Evolutionary conservation across 257 asterid species (phyloP), one percentile per base, ranked within the genome.

Genomic region (Haberlea rhodopensis): DNA sequence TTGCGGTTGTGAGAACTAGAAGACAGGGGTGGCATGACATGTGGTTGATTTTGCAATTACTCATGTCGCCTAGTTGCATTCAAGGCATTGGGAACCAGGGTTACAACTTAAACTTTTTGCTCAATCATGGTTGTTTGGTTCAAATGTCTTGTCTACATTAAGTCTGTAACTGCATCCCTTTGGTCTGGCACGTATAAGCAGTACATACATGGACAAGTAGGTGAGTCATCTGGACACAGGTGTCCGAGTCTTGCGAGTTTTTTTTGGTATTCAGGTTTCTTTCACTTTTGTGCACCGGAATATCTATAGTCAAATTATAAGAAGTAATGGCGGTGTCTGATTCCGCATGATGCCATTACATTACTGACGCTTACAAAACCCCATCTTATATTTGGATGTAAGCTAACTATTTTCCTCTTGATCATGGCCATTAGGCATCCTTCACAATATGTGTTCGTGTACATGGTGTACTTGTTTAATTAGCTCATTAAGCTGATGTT

Each of bases 21-120:
- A n/a, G 69, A 66, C 45, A 48, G 43, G 62, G 62, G 25, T n/a
- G 37, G 45, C 7, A 7, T 48, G 5, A 16, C 1, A 1, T 18
- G 10, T 56, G 24, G 11, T 34, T 70, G 7, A 65, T 66, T 73
- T 67, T 46, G 46, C n/a, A 49, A 31, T n/a, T 57, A 52, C 58
- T 8, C 27, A 26, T 54, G 31, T 27, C 32, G 21, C 31, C 31
- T 45, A 57, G 32, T 24, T 22, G 20, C 62, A 22, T 34, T 13
- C 34, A 62, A 45, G 34, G 73, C 70, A 25, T n/a, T 70, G 19
- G 3, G 71, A 32, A 58, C 37, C 62, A 48, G 76, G 79, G 53
- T 57, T 62, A 28, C 61, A 73, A 45, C 0, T 55, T 60, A 61
- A 59, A 18, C 22, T 24, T 32, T 19, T 24, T 25, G 65, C 49